These are phyloP conservation scores for Apiotrichum gamsii DNA, from an alignment of 1,284 basidiomycete genomes.

Conservation along the genomic window DNA sequence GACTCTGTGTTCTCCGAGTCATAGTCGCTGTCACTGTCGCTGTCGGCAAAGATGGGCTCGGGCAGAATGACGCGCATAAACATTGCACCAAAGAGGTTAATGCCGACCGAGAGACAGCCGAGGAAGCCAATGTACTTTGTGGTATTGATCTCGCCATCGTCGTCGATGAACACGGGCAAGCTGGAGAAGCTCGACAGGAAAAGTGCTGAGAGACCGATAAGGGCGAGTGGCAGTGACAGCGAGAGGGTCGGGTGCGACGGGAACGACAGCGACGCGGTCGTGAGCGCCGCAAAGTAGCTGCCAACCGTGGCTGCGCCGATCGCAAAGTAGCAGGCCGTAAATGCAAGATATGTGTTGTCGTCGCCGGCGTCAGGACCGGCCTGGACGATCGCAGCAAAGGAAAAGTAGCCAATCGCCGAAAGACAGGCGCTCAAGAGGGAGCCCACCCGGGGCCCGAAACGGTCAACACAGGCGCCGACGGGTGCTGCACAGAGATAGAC, in stretches of 20 bases:
- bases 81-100: constrained; percentile 42
- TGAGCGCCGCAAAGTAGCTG: constrained; percentile 45
- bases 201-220: constrained; percentile 44
- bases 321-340: constrained; percentile 38
- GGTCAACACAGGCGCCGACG: constrained; percentile 41
- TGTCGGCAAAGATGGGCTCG: constrained; percentile 1
- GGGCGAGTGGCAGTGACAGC: constrained; percentile 43
- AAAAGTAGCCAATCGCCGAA: constrained; percentile 37
- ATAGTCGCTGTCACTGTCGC: constrained; percentile 10
- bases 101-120: constrained; percentile 31
- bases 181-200: constrained; percentile 42
- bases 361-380: neutral
- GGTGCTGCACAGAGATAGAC: constrained; percentile 47
- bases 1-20: neutral
- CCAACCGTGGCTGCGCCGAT: constrained; percentile 46
- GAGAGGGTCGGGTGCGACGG: constrained; percentile 44
- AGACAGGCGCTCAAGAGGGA: constrained; percentile 40
- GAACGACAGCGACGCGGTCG: constrained; percentile 45
- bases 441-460: constrained; percentile 40
- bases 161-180: constrained; percentile 24
- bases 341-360: constrained; percentile 24
- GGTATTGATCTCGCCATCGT: constrained; percentile 32
- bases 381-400: constrained; percentile 35
- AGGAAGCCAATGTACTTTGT: constrained; percentile 41
- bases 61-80: constrained; percentile 41